These are phyloP conservation scores for Selaginella moellendorffii DNA, from an alignment of 75 land plant genomes.

Conservation along the genomic window DNA sequence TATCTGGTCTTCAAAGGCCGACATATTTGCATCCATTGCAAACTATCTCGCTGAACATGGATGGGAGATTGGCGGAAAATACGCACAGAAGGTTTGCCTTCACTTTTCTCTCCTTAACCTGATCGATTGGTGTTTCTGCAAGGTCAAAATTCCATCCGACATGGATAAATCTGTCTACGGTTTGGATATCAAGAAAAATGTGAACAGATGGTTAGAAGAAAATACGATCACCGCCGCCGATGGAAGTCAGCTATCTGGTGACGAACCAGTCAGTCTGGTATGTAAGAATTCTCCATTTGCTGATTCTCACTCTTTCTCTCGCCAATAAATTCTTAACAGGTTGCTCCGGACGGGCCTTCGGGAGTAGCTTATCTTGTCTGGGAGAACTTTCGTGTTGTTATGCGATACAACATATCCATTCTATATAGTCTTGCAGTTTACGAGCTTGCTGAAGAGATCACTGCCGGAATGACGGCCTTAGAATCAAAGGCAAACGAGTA, in stretches of 20 bases:
- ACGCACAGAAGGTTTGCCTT: slow-evolving; percentile 24
- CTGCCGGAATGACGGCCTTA: too few species aligned
- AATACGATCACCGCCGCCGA: slow-evolving; percentile 9
- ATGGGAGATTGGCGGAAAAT: slow-evolving; percentile 23
- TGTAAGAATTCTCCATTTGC: slow-evolving; percentile 1
- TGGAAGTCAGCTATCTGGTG: slow-evolving; percentile 2
- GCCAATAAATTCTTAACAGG: slow-evolving; percentile 10
- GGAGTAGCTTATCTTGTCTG: slow-evolving; percentile 24
- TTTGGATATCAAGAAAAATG: slow-evolving; percentile 16
- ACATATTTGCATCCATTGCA: slow-evolving; percentile 29
- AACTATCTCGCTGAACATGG: slow-evolving; percentile 27
- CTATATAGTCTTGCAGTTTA: slow-evolving; percentile 18
- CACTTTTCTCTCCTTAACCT: background rate
- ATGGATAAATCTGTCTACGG: slow-evolving; percentile 20
- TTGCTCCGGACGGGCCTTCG: slow-evolving; percentile 27
- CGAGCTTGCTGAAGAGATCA: slow-evolving; percentile 18
- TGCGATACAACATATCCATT: slow-evolving; percentile 19
- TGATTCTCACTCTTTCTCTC: background rate
- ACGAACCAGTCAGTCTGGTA: slow-evolving; percentile 28
- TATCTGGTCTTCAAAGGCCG: slow-evolving; percentile 25
- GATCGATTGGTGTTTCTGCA: background rate
- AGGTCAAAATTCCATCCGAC: slow-evolving; percentile 16
- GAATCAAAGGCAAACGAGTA: too few species aligned
- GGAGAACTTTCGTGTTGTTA: slow-evolving; percentile 19
- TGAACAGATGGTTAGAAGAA: slow-evolving; percentile 18